A percentile compares a stretch with the other conserved stretches of the same genome.
Conservation (phyloP, 805 yeast genomes). For the Candida krabiensis region DNA sequence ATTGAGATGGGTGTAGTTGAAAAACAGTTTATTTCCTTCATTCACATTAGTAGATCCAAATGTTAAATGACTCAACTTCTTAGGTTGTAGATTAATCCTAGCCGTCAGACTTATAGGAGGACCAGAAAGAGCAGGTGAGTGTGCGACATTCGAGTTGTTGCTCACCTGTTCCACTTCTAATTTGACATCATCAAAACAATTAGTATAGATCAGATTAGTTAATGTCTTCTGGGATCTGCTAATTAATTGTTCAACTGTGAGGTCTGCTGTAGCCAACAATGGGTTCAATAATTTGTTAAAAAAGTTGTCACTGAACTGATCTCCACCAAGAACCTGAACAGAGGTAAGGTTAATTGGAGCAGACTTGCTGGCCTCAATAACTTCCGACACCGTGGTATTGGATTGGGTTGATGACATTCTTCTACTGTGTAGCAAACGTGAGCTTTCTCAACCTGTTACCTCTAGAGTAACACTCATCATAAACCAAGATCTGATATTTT, state of each 20-base stretch:
- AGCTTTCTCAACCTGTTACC: too few relatives aligned
- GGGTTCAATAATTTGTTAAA: slow-evolving; percentile 48
- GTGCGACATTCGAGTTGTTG: slow-evolving; percentile 3
- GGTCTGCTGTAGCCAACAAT: slow-evolving; percentile 34
- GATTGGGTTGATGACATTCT: neutral
- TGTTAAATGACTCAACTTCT: slow-evolving; percentile 28
- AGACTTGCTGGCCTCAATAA: slow-evolving; percentile 17
- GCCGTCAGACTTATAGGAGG: slow-evolving; percentile 35
- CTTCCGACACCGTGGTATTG: slow-evolving; percentile 9
- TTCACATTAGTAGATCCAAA: slow-evolving; percentile 37
- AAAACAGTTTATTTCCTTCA: slow-evolving; percentile 33
- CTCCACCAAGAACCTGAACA: slow-evolving; percentile 33
- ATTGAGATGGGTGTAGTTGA: slow-evolving; percentile 44
- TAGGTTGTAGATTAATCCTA: slow-evolving; percentile 35
- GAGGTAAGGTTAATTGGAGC: slow-evolving; percentile 29
- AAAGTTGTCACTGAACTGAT: slow-evolving; percentile 37
- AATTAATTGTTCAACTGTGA: slow-evolving; percentile 45
- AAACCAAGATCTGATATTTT: too few relatives aligned
- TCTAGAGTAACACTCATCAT: too few relatives aligned
- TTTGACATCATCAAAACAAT: slow-evolving; percentile 28
- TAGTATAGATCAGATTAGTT: slow-evolving; percentile 25
- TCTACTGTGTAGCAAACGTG: too few relatives aligned
- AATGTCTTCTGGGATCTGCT: slow-evolving; percentile 19
- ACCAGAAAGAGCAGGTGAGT: slow-evolving; percentile 4
- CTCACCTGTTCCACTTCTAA: slow-evolving; percentile 21